Evolutionary conservation across 2,329 filamentous ascomycete genomes (phyloP).

Genomic region (Fusarium verrucosum): DNA sequence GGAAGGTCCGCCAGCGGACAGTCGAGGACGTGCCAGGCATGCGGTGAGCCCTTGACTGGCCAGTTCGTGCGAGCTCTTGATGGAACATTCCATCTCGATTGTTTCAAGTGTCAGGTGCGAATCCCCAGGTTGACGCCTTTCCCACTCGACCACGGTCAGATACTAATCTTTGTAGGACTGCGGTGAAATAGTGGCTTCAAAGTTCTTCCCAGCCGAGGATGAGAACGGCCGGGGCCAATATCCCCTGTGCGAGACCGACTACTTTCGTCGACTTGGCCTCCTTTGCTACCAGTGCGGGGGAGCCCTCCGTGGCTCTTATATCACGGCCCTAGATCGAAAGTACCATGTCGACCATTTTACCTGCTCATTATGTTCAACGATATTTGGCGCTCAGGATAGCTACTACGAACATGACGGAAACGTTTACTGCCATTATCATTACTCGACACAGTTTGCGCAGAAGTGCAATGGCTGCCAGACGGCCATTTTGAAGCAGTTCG

Average conservation of each 20-base stretch:
- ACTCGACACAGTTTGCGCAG: slow-evolving; percentile 96
- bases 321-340: slow-evolving; percentile 95
- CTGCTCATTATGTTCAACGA: slow-evolving; percentile 93
- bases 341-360: slow-evolving; percentile 99
- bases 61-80: slow-evolving; percentile 96
- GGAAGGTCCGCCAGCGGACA: slow-evolving; percentile 67
- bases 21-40: slow-evolving; percentile 82
- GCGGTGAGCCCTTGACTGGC: slow-evolving; percentile 84
- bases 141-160: not conserved
- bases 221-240: slow-evolving; percentile 88
- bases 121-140: slow-evolving; percentile 2
- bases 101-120: slow-evolving; percentile 91
- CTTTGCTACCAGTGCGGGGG: slow-evolving; percentile 93
- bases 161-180: slow-evolving; percentile 74
- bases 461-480: slow-evolving; percentile 97
- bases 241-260: slow-evolving; percentile 96
- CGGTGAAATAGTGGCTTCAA: slow-evolving; percentile 94
- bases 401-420: slow-evolving; percentile 98
- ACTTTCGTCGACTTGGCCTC: slow-evolving; percentile 90
- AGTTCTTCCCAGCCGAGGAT: slow-evolving; percentile 97
- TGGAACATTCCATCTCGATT: slow-evolving; percentile 95
- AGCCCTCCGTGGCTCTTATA: slow-evolving; percentile 94
- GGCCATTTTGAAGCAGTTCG: slow-evolving; percentile 97
- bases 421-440: slow-evolving; percentile 98
- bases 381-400: slow-evolving; percentile 98